These are phyloP conservation scores for Kandelia obovata DNA, from an alignment of 345 rosid genomes.

Conservation along the genomic window DNA sequence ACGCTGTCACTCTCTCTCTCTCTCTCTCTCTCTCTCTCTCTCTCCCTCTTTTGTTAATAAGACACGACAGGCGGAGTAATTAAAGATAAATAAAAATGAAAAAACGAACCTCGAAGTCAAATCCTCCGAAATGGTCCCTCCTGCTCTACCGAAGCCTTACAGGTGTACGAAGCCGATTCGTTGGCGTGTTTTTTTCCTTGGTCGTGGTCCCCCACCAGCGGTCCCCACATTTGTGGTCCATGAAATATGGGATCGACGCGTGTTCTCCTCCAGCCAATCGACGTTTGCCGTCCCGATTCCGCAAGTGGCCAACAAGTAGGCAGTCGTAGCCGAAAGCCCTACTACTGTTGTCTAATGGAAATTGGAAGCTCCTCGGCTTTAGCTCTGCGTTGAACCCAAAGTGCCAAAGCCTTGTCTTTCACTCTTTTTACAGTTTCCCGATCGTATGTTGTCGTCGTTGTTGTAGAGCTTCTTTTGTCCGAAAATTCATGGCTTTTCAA, in stretches of 20 bases:
- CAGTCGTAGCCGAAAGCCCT: neutral
- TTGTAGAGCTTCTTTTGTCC: neutral
- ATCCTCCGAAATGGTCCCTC: constrained; percentile 6
- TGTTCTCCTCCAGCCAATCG: neutral
- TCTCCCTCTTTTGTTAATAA: no score
- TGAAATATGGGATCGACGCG: constrained; percentile 15
- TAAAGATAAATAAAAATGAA: no score
- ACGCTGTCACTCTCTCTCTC: no score
- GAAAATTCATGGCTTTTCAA: constrained; percentile 26
- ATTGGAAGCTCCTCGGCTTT: neutral
- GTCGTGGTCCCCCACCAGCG: neutral
- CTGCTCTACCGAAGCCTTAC: neutral
- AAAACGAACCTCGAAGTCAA: constrained; percentile 9
- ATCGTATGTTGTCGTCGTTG: no score
- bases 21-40: no score
- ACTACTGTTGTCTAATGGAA: neutral
- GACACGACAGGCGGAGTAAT: constrained; percentile 1
- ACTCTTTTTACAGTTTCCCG: no score
- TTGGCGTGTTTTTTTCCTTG: neutral
- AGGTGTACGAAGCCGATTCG: constrained; percentile 3
- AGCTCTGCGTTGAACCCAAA: neutral
- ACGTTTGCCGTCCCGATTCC: constrained; percentile 10
- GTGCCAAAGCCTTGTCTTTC: no score
- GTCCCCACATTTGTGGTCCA: constrained; percentile 25
- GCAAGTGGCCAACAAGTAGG: constrained; percentile 13